phyloP scores from a whole-genome alignment of 352 stramenopile species.

The Hyphochytrium catenoides region DNA sequence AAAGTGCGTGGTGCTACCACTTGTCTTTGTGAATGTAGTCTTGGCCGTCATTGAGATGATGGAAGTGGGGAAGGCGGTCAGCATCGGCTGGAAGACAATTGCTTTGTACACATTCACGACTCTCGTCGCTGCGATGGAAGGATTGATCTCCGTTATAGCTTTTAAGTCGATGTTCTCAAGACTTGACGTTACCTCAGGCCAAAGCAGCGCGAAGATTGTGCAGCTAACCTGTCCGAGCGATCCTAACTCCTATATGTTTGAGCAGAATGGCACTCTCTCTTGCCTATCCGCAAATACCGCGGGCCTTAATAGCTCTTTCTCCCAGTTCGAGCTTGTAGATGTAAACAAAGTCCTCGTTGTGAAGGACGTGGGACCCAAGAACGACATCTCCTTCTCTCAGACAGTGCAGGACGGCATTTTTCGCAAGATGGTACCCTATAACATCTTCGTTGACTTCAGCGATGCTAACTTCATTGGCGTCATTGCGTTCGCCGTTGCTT shows the following conservation, averaged over 20 bases:
- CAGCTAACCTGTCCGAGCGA: slow-evolving; percentile 20
- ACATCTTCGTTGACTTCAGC: slow-evolving; percentile 35
- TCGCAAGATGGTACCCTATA: slow-evolving; percentile 28
- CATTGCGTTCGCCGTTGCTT: slow-evolving; percentile 32
- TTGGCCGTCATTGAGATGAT: slow-evolving; percentile 29
- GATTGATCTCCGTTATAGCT: slow-evolving; percentile 20
- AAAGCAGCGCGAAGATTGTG: slow-evolving; percentile 13
- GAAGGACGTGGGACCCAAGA: slow-evolving; percentile 14
- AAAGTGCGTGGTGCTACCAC: slow-evolving; percentile 32
- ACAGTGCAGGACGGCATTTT: slow-evolving; percentile 34
- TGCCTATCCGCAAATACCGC: slow-evolving; percentile 18
- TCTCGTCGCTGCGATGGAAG: slow-evolving; percentile 16
- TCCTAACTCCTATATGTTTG: slow-evolving; percentile 15
- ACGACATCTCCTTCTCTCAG: slow-evolving; percentile 20
- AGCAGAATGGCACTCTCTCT: slow-evolving; percentile 14
- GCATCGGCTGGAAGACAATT: slow-evolving; percentile 22
- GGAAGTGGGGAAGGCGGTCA: slow-evolving; percentile 21
- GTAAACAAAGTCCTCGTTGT: slow-evolving; percentile 26
- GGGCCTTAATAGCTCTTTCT: slow-evolving; percentile 8
- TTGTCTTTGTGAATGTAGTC: slow-evolving; percentile 36
- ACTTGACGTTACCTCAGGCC: slow-evolving; percentile 11
- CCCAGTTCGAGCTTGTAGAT: slow-evolving; percentile 22
- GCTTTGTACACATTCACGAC: slow-evolving; percentile 23
- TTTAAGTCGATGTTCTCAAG: slow-evolving; percentile 29
- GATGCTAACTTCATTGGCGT: slow-evolving; percentile 29